Evolutionary conservation across 2,329 filamentous ascomycete genomes (phyloP).

Genomic region (Endothia cerciana): DNA sequence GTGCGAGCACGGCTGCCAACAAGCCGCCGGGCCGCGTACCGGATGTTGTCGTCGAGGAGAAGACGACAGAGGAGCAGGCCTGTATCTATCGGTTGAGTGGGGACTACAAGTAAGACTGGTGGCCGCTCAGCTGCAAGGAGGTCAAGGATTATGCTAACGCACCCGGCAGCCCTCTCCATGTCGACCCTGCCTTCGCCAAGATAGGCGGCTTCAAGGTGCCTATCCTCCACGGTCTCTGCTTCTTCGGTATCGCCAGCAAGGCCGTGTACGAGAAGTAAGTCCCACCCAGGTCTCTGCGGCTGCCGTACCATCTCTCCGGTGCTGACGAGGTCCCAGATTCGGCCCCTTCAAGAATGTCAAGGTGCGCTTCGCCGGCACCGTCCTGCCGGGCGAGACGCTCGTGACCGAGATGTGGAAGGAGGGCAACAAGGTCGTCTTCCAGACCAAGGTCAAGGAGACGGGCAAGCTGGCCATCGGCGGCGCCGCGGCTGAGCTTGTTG

Average conservation of each 20-base stretch:
- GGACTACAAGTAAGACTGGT: conserved; percentile 72
- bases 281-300: background rate
- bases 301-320: background rate
- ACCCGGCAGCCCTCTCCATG: conserved; percentile 74
- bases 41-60: conserved; percentile 82
- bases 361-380: conserved; percentile 85
- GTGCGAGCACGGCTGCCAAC: conserved; percentile 79
- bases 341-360: conserved; percentile 90
- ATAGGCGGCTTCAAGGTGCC: conserved; percentile 93
- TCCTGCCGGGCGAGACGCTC: conserved; percentile 86
- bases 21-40: conserved; percentile 75
- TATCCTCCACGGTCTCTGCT: conserved; percentile 96
- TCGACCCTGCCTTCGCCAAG: conserved; percentile 93
- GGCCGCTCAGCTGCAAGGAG: background rate
- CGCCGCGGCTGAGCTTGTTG: conserved; percentile 75
- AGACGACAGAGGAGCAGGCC: conserved; percentile 88
- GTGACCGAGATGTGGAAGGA: conserved; percentile 96
- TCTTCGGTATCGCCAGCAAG: conserved; percentile 89
- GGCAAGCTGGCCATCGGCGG: conserved; percentile 85
- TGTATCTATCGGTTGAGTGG: conserved; percentile 91
- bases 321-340: conserved; percentile 47
- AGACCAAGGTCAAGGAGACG: conserved; percentile 88
- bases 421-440: conserved; percentile 77
- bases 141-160: background rate
- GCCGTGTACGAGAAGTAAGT: conserved; percentile 73